Conservation (phyloP, 352 stramenopile genomes). For the Globisporangium echinulatum region DNA sequence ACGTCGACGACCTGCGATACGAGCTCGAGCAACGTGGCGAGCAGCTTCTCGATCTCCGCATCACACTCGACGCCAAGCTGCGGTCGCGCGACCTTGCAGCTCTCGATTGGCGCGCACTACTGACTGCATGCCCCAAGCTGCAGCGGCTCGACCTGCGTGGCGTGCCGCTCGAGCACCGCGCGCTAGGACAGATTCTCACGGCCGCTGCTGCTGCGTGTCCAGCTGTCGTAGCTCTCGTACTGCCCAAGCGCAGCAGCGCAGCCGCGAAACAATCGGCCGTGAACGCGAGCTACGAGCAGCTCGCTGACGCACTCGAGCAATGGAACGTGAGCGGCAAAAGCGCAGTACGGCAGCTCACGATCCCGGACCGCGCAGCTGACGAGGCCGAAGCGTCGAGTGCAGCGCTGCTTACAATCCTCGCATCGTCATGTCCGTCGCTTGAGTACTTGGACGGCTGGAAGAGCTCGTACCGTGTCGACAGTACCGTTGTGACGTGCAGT, state of each 20-base stretch:
- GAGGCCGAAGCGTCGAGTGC: slow-evolving; percentile 3
- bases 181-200: slow-evolving; percentile 6
- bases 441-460: slow-evolving; percentile 28
- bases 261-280: slow-evolving; percentile 1
- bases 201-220: slow-evolving; percentile 7
- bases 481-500: slow-evolving; percentile 14
- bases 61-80: neutral
- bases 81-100: slow-evolving; percentile 2
- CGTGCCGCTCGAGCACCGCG: slow-evolving; percentile 15
- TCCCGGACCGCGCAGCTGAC: slow-evolving; percentile 14
- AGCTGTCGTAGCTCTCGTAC: slow-evolving; percentile 12
- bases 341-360: slow-evolving; percentile 13
- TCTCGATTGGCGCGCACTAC: slow-evolving; percentile 13
- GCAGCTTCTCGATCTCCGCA: slow-evolving; percentile 3
- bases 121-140: slow-evolving; percentile 8
- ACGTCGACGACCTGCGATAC: neutral
- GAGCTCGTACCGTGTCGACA: slow-evolving; percentile 8
- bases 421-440: slow-evolving; percentile 12
- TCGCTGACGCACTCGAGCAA: slow-evolving; percentile 14
- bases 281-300: neutral
- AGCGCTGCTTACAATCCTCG: slow-evolving; percentile 9
- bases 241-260: slow-evolving; percentile 10
- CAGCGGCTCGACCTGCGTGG: slow-evolving; percentile 18
- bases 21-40: slow-evolving; percentile 9
- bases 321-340: slow-evolving; percentile 6